These are phyloP conservation scores for Auriscalpium microsporum DNA, from an alignment of 768 basidiomycete genomes.

Conservation along the genomic window DNA sequence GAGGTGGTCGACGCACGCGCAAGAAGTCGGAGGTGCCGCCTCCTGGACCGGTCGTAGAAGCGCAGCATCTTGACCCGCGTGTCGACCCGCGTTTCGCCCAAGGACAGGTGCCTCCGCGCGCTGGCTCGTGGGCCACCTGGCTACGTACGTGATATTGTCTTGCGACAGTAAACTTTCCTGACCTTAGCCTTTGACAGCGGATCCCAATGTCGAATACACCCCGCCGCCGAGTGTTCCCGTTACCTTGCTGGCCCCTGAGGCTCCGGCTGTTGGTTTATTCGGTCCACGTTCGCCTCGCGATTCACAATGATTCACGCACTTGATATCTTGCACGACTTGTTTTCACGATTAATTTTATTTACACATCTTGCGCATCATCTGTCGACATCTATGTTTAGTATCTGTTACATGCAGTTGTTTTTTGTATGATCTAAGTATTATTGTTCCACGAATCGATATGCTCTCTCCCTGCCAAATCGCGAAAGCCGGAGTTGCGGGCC, in stretches of 20 bases:
- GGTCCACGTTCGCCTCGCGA: constrained; percentile 61
- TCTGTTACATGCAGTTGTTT: too few species aligned
- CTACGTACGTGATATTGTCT: constrained; percentile 25
- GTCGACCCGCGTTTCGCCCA: neutral
- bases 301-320: neutral
- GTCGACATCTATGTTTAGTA: too few species aligned
- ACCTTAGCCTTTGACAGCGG: constrained; percentile 34
- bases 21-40: constrained; percentile 10
- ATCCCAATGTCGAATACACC: constrained; percentile 48
- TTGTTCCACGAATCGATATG: too few species aligned
- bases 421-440: too few species aligned
- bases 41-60: constrained; percentile 1
- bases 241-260: constrained; percentile 51
- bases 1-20: constrained; percentile 11
- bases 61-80: neutral
- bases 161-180: neutral
- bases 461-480: too few species aligned
- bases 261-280: constrained; percentile 60
- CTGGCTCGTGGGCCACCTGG: constrained; percentile 35
- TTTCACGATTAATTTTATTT: too few species aligned
- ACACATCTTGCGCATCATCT: too few species aligned
- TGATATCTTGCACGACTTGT: too few species aligned
- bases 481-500: too few species aligned
- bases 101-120: constrained; percentile 8
- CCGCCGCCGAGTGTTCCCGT: constrained; percentile 48